Evolutionary conservation across 192 early-diverging fungal genomes (phyloP), one percentile per base, ranked within the genome.

Genomic region (Rhizophagus sp.): DNA sequence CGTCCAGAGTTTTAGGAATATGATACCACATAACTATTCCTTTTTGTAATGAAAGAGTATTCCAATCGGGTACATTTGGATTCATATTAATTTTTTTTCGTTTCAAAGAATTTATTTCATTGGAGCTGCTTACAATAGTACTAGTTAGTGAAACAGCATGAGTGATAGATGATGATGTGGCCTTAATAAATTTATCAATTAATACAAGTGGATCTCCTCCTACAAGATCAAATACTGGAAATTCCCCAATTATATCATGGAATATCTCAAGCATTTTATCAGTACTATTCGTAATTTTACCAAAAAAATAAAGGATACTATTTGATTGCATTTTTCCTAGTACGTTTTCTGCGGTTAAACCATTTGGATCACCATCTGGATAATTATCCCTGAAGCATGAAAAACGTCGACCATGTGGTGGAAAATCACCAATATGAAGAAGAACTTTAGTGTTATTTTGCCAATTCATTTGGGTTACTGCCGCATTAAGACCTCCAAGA

Each of bases 401-500:
- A 64, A 76, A 81, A 67, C 71, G 62, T 4, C 19, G 24, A 47
- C 80, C 80, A 52, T 81, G 80, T 10, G 80, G 73, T 75, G 80
- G 80, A 34, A 12, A 12, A 73, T 81, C 80, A 13, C 70, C 73
- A 44, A 81, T 47, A 13, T 81, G 80, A 15, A 81, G 24, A 49
- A 81, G 36, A n/a, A 81, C 30, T 22, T 73, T 25, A 73, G 74
- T 75, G 3, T 34, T 34, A 73, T 73, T 5, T n/a, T 19, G 4
- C 80, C 80, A 81, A 17, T 30, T 34, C 62, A 81, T 44, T 52
- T 52, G 19, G 17, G 1, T 70, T 57, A 80, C 2, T 62, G 79
- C 79, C n/a, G 75, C 75, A 25, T 81, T 64, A 73, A 81, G 72
- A 17, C 80, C 80, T 6, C 80, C 80, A 9, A 80, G 70, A 9